Evolutionary conservation across 345 rosid genomes (phyloP).

Genomic region (Anacardium occidentale): DNA sequence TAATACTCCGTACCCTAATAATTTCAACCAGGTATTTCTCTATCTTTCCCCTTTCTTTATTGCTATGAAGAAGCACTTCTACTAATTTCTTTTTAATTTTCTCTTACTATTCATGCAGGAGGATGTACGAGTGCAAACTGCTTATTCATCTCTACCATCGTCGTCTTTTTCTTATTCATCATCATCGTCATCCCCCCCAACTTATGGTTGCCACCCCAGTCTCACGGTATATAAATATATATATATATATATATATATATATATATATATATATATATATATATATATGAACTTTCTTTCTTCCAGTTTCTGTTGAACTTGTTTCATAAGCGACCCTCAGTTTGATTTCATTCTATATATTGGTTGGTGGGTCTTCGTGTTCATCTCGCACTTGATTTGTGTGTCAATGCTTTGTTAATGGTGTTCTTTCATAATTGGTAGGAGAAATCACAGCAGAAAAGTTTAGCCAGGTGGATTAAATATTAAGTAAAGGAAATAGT

Average conservation of each 20-base stretch:
- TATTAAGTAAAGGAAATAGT: background rate
- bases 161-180: conserved; percentile 57
- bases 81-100: conserved; percentile 1
- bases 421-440: conserved; percentile 11
- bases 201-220: conserved; percentile 60
- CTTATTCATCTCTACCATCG: conserved; percentile 54
- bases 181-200: conserved; percentile 50
- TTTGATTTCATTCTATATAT: background rate
- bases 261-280: conserved; percentile 1
- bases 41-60: background rate
- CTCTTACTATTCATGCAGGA: conserved; percentile 51
- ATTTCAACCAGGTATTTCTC: conserved; percentile 58
- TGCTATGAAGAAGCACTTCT: too few species aligned
- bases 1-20: conserved; percentile 41
- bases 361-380: conserved; percentile 12
- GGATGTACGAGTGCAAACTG: conserved; percentile 59
- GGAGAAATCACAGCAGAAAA: background rate
- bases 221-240: conserved; percentile 66
- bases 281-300: background rate
- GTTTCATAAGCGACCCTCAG: background rate
- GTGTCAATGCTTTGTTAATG: conserved; percentile 15
- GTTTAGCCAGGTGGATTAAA: background rate
- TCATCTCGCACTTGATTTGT: conserved; percentile 18
- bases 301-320: background rate
- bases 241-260: conserved; percentile 2